phyloP scores from a whole-genome alignment of 2,329 filamentous ascomycete species.

The Xylaria digitata region DNA sequence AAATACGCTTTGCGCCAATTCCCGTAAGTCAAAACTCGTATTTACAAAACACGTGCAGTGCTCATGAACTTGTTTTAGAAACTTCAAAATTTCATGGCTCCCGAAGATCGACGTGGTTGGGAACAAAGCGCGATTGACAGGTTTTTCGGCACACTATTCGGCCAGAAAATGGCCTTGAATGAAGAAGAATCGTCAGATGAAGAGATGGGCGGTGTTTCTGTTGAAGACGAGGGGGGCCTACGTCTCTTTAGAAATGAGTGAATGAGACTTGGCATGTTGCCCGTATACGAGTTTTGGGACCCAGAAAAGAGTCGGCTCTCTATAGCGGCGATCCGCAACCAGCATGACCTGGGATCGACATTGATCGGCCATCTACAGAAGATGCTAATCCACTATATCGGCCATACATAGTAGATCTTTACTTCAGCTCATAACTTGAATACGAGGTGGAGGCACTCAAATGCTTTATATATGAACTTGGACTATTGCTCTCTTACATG shows the following conservation, averaged over 20 bases:
- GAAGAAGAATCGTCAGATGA: conserved; percentile 70
- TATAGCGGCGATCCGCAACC: conserved; percentile 18
- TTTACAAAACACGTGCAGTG: not conserved
- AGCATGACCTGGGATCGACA: conserved; percentile 27
- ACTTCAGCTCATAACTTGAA: conserved; percentile 19
- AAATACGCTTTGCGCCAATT: conserved; percentile 79
- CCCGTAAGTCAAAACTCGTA: conserved; percentile 26
- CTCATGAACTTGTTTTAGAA: conserved; percentile 79
- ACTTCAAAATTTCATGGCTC: conserved; percentile 97
- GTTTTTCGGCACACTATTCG: conserved; percentile 80
- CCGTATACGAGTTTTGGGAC: not conserved
- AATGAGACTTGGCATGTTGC: not conserved
- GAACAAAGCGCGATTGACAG: conserved; percentile 80
- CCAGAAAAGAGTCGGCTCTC: conserved; percentile 21
- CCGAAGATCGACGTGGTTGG: conserved; percentile 85
- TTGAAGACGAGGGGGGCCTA: conserved; percentile 65
- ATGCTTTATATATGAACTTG: conserved; percentile 24
- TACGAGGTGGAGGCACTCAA: conserved; percentile 31
- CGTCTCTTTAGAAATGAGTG: conserved; percentile 59
- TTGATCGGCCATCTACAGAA: conserved; percentile 24
- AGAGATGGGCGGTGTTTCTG: conserved; percentile 61
- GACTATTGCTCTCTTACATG: not conserved
- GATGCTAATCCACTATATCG: conserved; percentile 14
- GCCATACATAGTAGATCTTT: conserved; percentile 29
- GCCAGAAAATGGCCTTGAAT: conserved; percentile 73